These are phyloP conservation scores for Zizania latifolia DNA, from an alignment of 176 grass and related monocot species.

Conservation along the genomic window DNA sequence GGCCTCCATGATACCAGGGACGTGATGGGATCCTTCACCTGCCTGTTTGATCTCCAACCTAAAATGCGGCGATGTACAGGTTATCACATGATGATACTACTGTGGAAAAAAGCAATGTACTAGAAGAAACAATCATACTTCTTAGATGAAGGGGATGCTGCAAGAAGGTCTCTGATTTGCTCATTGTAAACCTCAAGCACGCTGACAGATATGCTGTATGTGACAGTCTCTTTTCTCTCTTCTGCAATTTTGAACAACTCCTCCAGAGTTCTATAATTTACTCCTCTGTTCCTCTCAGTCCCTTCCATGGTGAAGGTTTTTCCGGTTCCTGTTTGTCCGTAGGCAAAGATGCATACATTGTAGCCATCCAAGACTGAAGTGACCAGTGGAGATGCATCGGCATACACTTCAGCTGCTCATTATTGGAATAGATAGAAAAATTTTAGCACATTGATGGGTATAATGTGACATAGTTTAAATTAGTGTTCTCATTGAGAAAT, in stretches of 20 bases:
- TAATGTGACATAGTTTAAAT: neutral
- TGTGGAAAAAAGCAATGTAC: neutral
- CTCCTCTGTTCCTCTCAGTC: too few relatives aligned
- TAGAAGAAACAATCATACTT: conserved; percentile 41
- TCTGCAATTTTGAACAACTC: too few relatives aligned
- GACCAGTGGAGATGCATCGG: too few relatives aligned
- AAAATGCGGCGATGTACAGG: neutral
- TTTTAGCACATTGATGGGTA: neutral
- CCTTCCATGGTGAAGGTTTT: too few relatives aligned
- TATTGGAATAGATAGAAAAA: neutral
- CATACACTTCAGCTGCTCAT: too few relatives aligned
- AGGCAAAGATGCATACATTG: neutral
- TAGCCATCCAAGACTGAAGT: too few relatives aligned
- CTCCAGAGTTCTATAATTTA: too few relatives aligned
- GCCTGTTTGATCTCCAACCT: conserved; percentile 83
- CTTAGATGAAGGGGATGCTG: conserved; percentile 60
- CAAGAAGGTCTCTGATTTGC: conserved; percentile 81
- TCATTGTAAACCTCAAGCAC: conserved; percentile 99
- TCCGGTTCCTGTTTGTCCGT: too few relatives aligned
- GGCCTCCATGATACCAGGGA: conserved; percentile 83
- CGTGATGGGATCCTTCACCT: conserved; percentile 76
- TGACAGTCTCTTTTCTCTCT: too few relatives aligned
- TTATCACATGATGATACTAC: neutral
- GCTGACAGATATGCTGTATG: neutral
- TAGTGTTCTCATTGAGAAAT: too few relatives aligned